Evolutionary conservation across 345 rosid species (phyloP), one percentile per base, ranked within the genome.

Genomic region (Melaleuca alternifolia): DNA sequence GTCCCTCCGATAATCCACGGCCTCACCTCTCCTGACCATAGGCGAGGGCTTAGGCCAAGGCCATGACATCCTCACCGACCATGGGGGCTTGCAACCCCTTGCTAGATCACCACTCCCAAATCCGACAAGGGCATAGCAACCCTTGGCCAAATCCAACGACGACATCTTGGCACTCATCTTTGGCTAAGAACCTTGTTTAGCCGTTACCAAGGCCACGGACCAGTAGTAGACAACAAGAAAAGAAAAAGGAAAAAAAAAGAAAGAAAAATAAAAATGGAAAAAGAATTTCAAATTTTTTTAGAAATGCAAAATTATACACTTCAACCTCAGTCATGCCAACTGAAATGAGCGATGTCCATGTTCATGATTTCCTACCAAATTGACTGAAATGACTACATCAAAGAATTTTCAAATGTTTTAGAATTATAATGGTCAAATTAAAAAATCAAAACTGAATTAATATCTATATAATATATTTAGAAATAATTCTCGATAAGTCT

Each of bases 101-200:
- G 5, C 20, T 1, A 0, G 1, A 71, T 33, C 20, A 7, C 79
- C 79, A 71, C 0, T 0, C 46, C 13, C 21, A 4, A 2, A 41
- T 41, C 41, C 41, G 4, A 4, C 41, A 41, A 41, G 41, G 41
- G 41, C 41, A 41, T 41, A 3, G 41, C 4, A 41, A 41, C 41
- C 41, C 41, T 41, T 41, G 41, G 41, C 41, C 41, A 71, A 0
- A 71, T 18, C 0, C 21, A 0, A 33, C 2, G 21, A 0, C 11
- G 48, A 24, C 48, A 9, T 71, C 79, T 4, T 5, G 0, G 24
- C 79, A 46, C 48, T 71, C 3, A 2, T 20, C 6, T 71, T 0
- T 71, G 23, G 48, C 13, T 2, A 0, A 12, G 5, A 9, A 71
- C 46, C 48, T 71, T 46, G 0, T 4, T 12, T 5, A 18, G 7